Evolutionary conservation across 306 rosid genomes (phyloP), one percentile per base, ranked within the genome.

Genomic region (Medicago ruthenica): DNA sequence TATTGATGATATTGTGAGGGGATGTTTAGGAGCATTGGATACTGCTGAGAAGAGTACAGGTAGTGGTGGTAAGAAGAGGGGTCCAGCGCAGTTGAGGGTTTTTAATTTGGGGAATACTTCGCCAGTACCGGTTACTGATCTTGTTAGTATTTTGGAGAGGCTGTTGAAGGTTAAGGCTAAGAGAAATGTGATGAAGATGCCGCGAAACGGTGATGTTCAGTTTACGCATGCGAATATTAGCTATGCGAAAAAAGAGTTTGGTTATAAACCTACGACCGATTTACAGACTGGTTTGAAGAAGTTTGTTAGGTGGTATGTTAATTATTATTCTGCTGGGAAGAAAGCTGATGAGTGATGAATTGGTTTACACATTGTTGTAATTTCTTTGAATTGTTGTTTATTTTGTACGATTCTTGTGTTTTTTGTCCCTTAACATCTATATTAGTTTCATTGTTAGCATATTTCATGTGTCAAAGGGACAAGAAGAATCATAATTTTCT

Each of bases 401-500:
- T 67, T 64, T 9, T 39, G 81, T 67, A 21, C 21, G 83, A 87
- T 86, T 91, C 86, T 77, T 87, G 71, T 80, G 88, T 77, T 10
- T 60, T 6, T 83, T 77, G 67, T 61, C 12, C 42, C 76, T 76
- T 75, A 73, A 44, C 75, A 70, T 82, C 76, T 71, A 57, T 74
- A 61, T 70, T 79, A 71, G 70, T 77, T 21, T 16, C 65, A 59
- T 75, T 12, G 13, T 17, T 54, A 20, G 13, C 13, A 54, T 54
- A 54, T 18, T 54, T 54, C 13, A 8, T 54, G 13, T 80, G 72
- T 77, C 81, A 67, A 82, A 83, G 75, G 73, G 83, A 67, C 80
- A 59, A 80, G 76, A 73, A 75, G 69, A 76, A 41, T 79, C 68
- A 70, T 50, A 86, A 82, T 81, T 50, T 73, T 86, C 10, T 69